phyloP scores from a whole-genome alignment of 2,329 filamentous ascomycete species.

The Paraconiothyrium brasiliense region DNA sequence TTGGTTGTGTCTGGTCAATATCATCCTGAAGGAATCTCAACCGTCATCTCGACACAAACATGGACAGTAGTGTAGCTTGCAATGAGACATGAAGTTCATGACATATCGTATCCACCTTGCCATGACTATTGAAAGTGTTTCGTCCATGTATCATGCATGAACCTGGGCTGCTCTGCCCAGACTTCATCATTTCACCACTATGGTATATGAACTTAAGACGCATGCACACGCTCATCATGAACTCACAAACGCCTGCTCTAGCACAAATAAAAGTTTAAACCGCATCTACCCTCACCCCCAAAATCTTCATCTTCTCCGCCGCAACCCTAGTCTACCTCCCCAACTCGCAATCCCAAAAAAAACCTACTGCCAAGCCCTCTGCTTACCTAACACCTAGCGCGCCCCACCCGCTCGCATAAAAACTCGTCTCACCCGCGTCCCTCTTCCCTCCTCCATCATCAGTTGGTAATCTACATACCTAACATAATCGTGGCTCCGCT shows the following conservation, averaged over 20 bases:
- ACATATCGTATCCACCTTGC: neutral
- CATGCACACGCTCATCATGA: too few species aligned
- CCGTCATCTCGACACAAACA: constrained; percentile 28
- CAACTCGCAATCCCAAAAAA: too few species aligned
- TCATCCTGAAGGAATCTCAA: constrained; percentile 33
- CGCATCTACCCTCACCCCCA: too few species aligned
- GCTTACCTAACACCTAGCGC: constrained; percentile 26
- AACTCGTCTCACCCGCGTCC: constrained; percentile 30
- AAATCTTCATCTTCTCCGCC: too few species aligned
- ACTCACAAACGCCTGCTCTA: too few species aligned
- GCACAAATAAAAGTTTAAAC: too few species aligned
- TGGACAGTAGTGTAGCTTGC: constrained; percentile 44
- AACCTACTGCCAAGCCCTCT: neutral
- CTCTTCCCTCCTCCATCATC: constrained; percentile 44
- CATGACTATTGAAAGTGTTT: neutral
- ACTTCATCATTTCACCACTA: too few species aligned
- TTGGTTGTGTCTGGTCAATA: constrained; percentile 27
- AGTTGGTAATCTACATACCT: constrained; percentile 47
- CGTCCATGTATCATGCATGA: neutral
- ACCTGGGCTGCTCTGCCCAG: too few species aligned
- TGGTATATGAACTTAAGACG: too few species aligned
- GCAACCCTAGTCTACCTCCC: too few species aligned
- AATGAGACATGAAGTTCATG: constrained; percentile 43
- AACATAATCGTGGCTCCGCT: constrained; percentile 52
- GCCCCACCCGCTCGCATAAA: constrained; percentile 31